Evolutionary conservation across 1,284 basidiomycete genomes (phyloP).

Genomic region (Cryptococcus hybrid): DNA sequence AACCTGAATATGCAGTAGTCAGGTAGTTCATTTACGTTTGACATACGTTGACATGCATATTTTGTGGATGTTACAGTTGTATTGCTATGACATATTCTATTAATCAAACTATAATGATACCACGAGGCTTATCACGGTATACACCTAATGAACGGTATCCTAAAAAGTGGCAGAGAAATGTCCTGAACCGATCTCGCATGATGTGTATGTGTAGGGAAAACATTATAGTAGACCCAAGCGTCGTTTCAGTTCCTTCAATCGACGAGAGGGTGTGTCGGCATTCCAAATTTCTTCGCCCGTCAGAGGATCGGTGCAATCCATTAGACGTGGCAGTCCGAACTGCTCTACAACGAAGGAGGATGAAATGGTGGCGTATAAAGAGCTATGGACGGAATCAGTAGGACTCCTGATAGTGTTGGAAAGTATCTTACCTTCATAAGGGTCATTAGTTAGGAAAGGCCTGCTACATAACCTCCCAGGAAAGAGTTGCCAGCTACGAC

Average conservation of each 20-base stretch:
- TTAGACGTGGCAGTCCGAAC: constrained; percentile 31
- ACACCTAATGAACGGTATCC: no score
- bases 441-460: constrained; percentile 28
- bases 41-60: no score
- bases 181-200: not conserved
- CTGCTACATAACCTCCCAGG: constrained; percentile 43
- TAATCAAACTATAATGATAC: no score
- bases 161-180: not conserved
- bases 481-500: constrained; percentile 40
- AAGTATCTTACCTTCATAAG: constrained; percentile 29
- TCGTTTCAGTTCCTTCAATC: constrained; percentile 17
- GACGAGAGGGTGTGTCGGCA: constrained; percentile 23
- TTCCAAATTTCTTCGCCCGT: constrained; percentile 32
- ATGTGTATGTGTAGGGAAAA: not conserved
- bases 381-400: constrained; percentile 14
- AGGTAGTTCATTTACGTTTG: no score
- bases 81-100: no score
- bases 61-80: no score
- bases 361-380: constrained; percentile 39
- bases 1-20: no score
- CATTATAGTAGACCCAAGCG: not conserved
- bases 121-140: no score
- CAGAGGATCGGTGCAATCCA: not conserved
- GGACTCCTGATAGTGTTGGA: not conserved
- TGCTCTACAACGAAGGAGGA: constrained; percentile 46